Evolutionary conservation across 192 early-diverging fungal species (phyloP).

Genomic region (Podila epicladia): DNA sequence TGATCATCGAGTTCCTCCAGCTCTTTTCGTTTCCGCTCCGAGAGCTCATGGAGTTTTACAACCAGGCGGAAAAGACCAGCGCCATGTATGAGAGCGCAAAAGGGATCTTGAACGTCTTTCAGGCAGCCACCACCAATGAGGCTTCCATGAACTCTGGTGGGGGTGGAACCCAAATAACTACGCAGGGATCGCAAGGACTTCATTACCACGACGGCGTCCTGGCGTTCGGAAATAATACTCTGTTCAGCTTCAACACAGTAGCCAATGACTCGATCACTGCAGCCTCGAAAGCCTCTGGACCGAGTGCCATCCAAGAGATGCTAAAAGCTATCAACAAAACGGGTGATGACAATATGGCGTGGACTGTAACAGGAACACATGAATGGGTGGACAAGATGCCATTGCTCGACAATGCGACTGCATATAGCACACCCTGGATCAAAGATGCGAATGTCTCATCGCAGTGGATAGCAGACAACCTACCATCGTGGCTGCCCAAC

Average conservation of each 20-base stretch:
- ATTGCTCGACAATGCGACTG: constrained; percentile 4
- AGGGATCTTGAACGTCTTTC: constrained; percentile 12
- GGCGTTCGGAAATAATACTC: constrained; percentile 20
- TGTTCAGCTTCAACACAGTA: constrained; percentile 13
- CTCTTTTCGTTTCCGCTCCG: constrained; percentile 80
- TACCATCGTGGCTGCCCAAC: constrained; percentile 30
- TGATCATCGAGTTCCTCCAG: constrained; percentile 83
- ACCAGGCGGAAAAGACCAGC: constrained; percentile 35
- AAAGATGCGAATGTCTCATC: constrained; percentile 5
- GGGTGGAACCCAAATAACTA: background rate
- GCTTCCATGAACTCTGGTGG: background rate
- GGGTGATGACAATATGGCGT: background rate
- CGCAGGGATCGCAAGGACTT: background rate
- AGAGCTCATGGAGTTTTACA: constrained; percentile 67
- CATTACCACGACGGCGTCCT: constrained; percentile 13
- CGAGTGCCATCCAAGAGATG: background rate
- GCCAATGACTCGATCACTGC: background rate
- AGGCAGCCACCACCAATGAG: background rate
- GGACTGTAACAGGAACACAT: background rate
- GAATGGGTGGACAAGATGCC: constrained; percentile 13
- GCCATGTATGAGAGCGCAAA: constrained; percentile 28
- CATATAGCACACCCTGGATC: constrained; percentile 7
- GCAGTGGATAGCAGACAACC: constrained; percentile 18
- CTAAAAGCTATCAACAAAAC: background rate
- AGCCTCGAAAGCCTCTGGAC: background rate